Evolutionary conservation across 106 monocot species (phyloP), one percentile per base, ranked within the genome.

Genomic region (Apostasia shenzhenica): DNA sequence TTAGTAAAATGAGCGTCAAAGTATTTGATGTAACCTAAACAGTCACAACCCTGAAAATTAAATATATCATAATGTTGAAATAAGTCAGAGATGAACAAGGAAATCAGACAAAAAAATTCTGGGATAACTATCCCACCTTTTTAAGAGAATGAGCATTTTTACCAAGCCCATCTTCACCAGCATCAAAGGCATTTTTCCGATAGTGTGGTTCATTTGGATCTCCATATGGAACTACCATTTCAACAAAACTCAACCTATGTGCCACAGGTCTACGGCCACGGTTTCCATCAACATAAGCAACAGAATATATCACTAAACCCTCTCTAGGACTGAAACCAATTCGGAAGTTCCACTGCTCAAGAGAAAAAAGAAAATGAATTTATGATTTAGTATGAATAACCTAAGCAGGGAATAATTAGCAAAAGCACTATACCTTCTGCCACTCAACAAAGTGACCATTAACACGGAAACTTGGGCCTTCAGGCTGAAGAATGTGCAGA

Each of bases 1-100:
- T 94, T 90, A 54, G 94, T 90, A 66, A 94, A 94, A 78, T 94
- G 94, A 6, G 94, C 94, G 82, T 94, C 90, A 78, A 94, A 94
- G 58, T 90, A 94, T 51, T 87, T 90, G 68, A 94, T 85, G 72
- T 77, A 94, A 6, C 94, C 94, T 57, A 94, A 81, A 64, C 90
- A 94, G 44, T 94, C 94, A 72, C 90, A 94, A 55, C 94, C 94
- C 94, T 94, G 76, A 5, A 79, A 49, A 55, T 56, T 47, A 6
- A 2, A 8, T 51, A 8, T 46, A 42, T 37, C 41, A 42, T 1
- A 8, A 13, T 45, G 54, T 5, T 60, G 1, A 59, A 55, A 44
- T 26, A 42, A 44, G 14, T 67, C 38, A 26, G 44, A 37, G 39
- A 51, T 63, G 13, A 43, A 49, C 9, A 54, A 1, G 1, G 11